Conservation (phyloP, 495 filamentous ascomycete species). For the Lentithecium fluviatile region DNA sequence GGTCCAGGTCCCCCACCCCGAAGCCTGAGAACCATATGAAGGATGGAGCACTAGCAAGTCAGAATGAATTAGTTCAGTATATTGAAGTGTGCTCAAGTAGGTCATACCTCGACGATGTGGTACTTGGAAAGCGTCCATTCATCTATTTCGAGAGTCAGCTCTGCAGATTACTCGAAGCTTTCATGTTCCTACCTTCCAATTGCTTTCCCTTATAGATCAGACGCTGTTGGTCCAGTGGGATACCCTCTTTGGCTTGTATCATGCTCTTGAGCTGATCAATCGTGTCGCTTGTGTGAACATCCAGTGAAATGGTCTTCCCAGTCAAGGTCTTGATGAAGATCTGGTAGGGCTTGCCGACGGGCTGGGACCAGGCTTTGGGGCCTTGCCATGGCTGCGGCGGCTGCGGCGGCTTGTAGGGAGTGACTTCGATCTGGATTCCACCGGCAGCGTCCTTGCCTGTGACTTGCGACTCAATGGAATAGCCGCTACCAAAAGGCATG, state of each 20-base stretch:
- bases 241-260: constrained; percentile 86
- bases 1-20: constrained; percentile 63
- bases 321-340: background rate
- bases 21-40: constrained; percentile 93
- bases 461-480: constrained; percentile 29
- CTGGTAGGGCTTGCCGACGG: background rate
- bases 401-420: constrained; percentile 12
- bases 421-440: constrained; percentile 33
- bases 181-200: constrained; percentile 59
- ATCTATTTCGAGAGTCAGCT: constrained; percentile 48
- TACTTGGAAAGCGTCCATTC: constrained; percentile 96
- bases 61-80: constrained; percentile 58
- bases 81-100: background rate
- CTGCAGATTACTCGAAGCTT: too few relatives aligned
- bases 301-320: constrained; percentile 3
- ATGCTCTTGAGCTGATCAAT: background rate
- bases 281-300: background rate
- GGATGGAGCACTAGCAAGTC: constrained; percentile 95
- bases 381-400: too few relatives aligned
- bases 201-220: constrained; percentile 98
- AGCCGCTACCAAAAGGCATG: constrained; percentile 26
- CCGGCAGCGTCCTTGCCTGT: constrained; percentile 21
- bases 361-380: too few relatives aligned
- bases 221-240: constrained; percentile 97
- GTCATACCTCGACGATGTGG: constrained; percentile 32